phyloP scores from a whole-genome alignment of 345 rosid genomes.

The Melaleuca alternifolia region DNA sequence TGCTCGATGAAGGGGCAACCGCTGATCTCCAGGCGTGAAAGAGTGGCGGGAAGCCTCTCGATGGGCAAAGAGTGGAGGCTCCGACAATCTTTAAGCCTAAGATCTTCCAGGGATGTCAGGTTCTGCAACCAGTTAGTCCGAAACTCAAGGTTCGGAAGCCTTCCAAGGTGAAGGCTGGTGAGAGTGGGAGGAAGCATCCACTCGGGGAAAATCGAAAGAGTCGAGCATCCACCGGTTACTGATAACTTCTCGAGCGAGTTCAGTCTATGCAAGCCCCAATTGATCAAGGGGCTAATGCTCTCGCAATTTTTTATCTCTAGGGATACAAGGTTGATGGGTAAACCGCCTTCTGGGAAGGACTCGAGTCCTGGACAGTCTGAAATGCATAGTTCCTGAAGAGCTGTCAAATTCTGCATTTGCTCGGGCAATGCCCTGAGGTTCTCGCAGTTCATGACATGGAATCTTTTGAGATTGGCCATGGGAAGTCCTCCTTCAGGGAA shows the following conservation, averaged over 20 bases:
- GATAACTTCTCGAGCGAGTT: neutral
- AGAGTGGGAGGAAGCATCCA: constrained; percentile 10
- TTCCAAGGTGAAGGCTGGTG: constrained; percentile 2
- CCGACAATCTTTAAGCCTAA: constrained; percentile 7
- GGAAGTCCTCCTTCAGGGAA: constrained; percentile 12
- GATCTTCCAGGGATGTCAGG: constrained; percentile 7
- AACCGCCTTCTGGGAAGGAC: constrained; percentile 16
- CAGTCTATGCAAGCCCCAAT: constrained; percentile 6
- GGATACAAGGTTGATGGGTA: constrained; percentile 5
- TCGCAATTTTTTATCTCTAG: constrained; percentile 8
- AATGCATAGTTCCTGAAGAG: constrained; percentile 6
- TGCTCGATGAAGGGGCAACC: constrained; percentile 1
- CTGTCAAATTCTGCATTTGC: constrained; percentile 1
- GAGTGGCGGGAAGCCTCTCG: constrained; percentile 3
- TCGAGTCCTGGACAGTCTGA: constrained; percentile 2
- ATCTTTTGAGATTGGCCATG: neutral
- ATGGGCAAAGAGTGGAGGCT: constrained; percentile 9
- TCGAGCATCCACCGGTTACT: constrained; percentile 3
- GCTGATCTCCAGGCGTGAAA: neutral
- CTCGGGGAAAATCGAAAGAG: constrained; percentile 5
- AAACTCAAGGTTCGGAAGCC: constrained; percentile 5
- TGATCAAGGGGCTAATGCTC: neutral
- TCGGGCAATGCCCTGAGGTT: constrained; percentile 7
- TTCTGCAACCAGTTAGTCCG: constrained; percentile 4
- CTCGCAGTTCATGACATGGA: constrained; percentile 1